A percentile compares a stretch with the other conserved stretches of the same genome.
phyloP scores from a whole-genome alignment of 768 basidiomycete species.

The Tephrocybe sp. region DNA sequence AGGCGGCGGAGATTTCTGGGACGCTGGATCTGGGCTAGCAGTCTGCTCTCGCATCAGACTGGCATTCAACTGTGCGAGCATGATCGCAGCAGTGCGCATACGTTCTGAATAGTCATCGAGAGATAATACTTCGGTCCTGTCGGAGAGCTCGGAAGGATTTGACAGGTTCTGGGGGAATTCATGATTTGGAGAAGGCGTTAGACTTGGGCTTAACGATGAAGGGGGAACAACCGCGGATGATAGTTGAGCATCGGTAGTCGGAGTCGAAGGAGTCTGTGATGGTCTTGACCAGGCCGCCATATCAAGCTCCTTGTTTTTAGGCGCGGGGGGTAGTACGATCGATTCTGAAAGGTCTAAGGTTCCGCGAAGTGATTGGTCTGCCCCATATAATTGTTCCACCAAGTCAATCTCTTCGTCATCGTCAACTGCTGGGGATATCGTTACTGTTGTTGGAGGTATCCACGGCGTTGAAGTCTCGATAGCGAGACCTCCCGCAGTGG shows the following conservation, averaged over 20 bases:
- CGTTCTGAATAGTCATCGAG: conserved; percentile 97
- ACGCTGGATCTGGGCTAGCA: conserved; percentile 20
- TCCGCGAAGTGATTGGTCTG: conserved; percentile 66
- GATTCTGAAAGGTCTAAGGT: conserved; percentile 81
- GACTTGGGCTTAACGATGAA: conserved; percentile 1
- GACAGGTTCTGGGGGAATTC: conserved; percentile 8
- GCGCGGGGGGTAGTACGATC: conserved; percentile 75
- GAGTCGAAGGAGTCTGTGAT: conserved; percentile 43
- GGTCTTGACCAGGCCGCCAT: conserved; percentile 78
- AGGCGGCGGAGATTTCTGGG: conserved; percentile 29
- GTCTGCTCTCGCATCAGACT: conserved; percentile 60
- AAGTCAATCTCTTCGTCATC: conserved; percentile 93
- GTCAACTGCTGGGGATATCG: conserved; percentile 20
- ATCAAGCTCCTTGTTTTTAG: conserved; percentile 89
- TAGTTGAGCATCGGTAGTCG: conserved; percentile 18
- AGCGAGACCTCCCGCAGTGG: conserved; percentile 26
- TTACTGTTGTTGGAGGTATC: conserved; percentile 20
- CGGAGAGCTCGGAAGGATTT: conserved; percentile 13
- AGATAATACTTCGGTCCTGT: conserved; percentile 47
- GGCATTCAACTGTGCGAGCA: conserved; percentile 95
- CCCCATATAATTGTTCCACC: conserved; percentile 92
- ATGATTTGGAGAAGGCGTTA: conserved; percentile 5
- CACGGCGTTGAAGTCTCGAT: conserved; percentile 21
- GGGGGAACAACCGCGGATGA: conserved; percentile 13
- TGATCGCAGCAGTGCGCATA: conserved; percentile 97